A percentile compares a stretch with the other conserved stretches of the same genome.
phyloP scores from a whole-genome alignment of 768 basidiomycete genomes.

The Botryobasidium botryosum region DNA sequence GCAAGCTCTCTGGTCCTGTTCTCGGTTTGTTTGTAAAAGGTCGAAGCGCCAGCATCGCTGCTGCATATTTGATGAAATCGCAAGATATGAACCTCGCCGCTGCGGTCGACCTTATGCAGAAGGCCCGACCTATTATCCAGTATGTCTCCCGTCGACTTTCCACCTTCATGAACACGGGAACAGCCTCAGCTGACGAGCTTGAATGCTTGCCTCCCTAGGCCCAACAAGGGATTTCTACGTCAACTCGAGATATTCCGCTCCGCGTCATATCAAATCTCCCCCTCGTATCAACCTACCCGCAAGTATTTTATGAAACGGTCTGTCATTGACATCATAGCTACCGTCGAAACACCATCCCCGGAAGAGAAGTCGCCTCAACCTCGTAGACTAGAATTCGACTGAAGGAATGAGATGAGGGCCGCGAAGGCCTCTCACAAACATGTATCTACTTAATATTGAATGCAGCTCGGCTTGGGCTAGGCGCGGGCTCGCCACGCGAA shows the following conservation, averaged over 20 bases:
- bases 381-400: too few relatives aligned
- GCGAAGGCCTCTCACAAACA: too few relatives aligned
- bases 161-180: not conserved
- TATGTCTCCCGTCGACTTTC: slow-evolving; percentile 24
- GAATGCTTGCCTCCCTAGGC: slow-evolving; percentile 28
- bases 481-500: too few relatives aligned
- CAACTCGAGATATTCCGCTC: slow-evolving; percentile 71
- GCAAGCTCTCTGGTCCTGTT: slow-evolving; percentile 1
- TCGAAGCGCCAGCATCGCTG: slow-evolving; percentile 69
- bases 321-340: too few relatives aligned
- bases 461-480: too few relatives aligned
- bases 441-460: too few relatives aligned
- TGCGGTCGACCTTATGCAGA: slow-evolving; percentile 52
- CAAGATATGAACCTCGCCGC: slow-evolving; percentile 35
- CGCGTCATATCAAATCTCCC: slow-evolving; percentile 48
- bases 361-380: too few relatives aligned
- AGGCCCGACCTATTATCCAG: slow-evolving; percentile 53
- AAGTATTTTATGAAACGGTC: too few relatives aligned
- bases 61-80: slow-evolving; percentile 78
- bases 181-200: slow-evolving; percentile 1
- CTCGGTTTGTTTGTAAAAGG: slow-evolving; percentile 26
- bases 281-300: too few relatives aligned
- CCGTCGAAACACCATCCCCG: too few relatives aligned
- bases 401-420: too few relatives aligned
- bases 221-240: slow-evolving; percentile 66